phyloP scores from a whole-genome alignment of 2,329 filamentous ascomycete species.

The Cordyceps cateniannulata region DNA sequence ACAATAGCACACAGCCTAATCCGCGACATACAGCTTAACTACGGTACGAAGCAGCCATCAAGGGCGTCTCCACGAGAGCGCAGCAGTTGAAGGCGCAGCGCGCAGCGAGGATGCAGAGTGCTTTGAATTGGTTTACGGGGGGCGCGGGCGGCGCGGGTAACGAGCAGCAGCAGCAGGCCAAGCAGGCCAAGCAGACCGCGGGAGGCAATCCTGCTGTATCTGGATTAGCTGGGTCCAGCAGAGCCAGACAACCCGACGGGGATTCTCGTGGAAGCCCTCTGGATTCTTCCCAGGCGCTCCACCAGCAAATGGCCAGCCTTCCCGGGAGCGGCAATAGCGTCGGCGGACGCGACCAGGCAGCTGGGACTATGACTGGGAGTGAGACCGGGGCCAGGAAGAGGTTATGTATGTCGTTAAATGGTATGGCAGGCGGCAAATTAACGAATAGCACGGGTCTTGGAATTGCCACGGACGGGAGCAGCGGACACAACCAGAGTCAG shows the following conservation, averaged over 20 bases:
- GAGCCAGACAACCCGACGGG: background rate
- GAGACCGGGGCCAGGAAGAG: background rate
- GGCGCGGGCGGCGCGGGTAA: background rate
- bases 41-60: background rate
- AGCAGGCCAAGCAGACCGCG: background rate
- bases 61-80: background rate
- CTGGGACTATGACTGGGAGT: background rate
- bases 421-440: background rate
- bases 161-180: background rate
- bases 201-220: background rate
- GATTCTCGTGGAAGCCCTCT: background rate
- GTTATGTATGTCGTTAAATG: background rate
- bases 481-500: background rate
- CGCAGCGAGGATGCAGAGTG: background rate
- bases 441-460: background rate
- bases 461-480: background rate
- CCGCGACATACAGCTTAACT: background rate
- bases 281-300: background rate
- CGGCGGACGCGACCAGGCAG: background rate
- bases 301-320: background rate
- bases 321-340: constrained; percentile 7
- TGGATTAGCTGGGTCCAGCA: background rate
- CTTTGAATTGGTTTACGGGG: background rate
- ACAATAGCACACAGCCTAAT: background rate
- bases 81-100: background rate